phyloP scores from a whole-genome alignment of 2,329 filamentous ascomycete genomes.

The Phaeosphaeriaceae sp. region DNA sequence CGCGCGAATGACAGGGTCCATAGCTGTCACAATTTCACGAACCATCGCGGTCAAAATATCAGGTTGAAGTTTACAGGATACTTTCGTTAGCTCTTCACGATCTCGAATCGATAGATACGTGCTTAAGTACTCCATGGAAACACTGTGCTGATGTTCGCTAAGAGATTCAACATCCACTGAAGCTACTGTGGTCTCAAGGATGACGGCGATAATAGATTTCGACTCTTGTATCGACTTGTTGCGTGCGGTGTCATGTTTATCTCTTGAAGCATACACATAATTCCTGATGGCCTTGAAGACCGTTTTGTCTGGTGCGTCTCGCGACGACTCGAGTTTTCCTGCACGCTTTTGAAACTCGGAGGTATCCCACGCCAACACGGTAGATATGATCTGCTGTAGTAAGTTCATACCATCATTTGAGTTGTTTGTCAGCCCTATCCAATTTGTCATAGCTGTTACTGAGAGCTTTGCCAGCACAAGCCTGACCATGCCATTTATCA shows the following conservation, averaged over 20 bases:
- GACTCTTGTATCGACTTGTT: constrained; percentile 59
- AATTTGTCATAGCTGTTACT: constrained; percentile 76
- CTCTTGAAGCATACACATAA: constrained; percentile 60
- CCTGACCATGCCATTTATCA: constrained; percentile 77
- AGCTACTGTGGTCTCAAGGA: constrained; percentile 61
- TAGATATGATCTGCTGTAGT: constrained; percentile 76
- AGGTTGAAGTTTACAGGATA: constrained; percentile 71
- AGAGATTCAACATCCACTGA: constrained; percentile 57
- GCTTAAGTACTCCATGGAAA: constrained; percentile 73
- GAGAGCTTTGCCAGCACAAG: constrained; percentile 80
- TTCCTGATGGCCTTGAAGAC: constrained; percentile 66
- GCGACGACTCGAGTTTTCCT: constrained; percentile 68
- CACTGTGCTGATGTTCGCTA: constrained; percentile 65
- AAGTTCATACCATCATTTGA: constrained; percentile 82
- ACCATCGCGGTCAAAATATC: constrained; percentile 75
- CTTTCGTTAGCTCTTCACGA: constrained; percentile 71
- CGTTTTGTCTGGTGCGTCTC: constrained; percentile 64
- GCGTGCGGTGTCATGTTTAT: constrained; percentile 66
- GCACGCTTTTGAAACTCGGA: constrained; percentile 70
- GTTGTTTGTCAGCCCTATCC: constrained; percentile 74
- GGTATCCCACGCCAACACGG: constrained; percentile 75
- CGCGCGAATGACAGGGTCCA: constrained; percentile 75
- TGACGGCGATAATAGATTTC: constrained; percentile 70
- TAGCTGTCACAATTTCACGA: constrained; percentile 68
- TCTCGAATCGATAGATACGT: constrained; percentile 75